These are phyloP conservation scores for Inga oerstediana DNA, from an alignment of 306 rosid genomes.

Conservation along the genomic window DNA sequence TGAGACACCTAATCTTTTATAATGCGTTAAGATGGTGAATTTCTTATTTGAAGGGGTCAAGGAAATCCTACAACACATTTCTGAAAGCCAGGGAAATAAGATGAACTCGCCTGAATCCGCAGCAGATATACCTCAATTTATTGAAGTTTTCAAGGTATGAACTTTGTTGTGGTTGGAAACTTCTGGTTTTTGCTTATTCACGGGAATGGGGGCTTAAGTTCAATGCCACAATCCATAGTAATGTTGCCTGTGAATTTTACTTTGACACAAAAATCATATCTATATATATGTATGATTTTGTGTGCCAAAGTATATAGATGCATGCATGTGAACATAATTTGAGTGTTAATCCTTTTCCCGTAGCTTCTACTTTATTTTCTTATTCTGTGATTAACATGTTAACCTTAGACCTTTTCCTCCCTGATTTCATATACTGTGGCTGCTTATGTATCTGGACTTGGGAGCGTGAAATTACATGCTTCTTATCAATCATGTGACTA, in stretches of 20 bases:
- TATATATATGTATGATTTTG: too few relatives aligned
- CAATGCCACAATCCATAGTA: background rate
- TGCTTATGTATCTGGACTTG: slow-evolving; percentile 32
- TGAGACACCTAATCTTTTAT: slow-evolving; percentile 19
- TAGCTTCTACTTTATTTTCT: background rate
- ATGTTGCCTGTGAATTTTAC: slow-evolving; percentile 28
- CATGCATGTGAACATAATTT: background rate
- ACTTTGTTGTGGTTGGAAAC: slow-evolving; percentile 34
- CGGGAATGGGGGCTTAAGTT: background rate
- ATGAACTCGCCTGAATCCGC: slow-evolving; percentile 85
- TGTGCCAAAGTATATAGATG: background rate
- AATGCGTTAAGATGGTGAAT: slow-evolving; percentile 26
- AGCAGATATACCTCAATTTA: slow-evolving; percentile 73
- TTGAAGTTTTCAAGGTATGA: slow-evolving; percentile 78
- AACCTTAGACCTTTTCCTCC: background rate
- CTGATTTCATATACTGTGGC: background rate
- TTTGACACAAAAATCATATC: background rate
- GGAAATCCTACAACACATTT: slow-evolving; percentile 80
- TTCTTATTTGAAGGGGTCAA: slow-evolving; percentile 69
- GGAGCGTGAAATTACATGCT: slow-evolving; percentile 13
- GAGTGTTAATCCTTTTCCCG: background rate
- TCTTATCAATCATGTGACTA: slow-evolving; percentile 31
- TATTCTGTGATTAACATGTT: background rate
- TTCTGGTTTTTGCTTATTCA: slow-evolving; percentile 21
- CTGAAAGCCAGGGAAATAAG: slow-evolving; percentile 87